Evolutionary conservation across 371 early-diverging fungal genomes (phyloP).

Genomic region (Phascolomyces articulosus): DNA sequence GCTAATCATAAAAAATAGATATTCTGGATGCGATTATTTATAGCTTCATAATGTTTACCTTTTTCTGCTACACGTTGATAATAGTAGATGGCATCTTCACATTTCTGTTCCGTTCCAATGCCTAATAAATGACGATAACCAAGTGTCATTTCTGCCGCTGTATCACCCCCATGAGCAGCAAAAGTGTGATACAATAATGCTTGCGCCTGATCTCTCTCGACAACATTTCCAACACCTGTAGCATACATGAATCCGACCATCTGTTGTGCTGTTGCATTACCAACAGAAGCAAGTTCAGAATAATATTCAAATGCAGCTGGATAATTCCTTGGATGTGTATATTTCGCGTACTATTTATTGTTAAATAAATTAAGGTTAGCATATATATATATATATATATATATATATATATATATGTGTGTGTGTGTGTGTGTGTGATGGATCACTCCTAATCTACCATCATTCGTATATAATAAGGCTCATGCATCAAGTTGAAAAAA

Average conservation of each 20-base stretch:
- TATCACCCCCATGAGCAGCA: constrained; percentile 79
- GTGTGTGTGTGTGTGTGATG: no score
- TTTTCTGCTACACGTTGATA: constrained; percentile 84
- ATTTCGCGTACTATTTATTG: constrained; percentile 55
- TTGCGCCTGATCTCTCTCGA: constrained; percentile 64
- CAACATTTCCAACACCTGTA: constrained; percentile 81
- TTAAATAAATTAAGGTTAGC: not conserved
- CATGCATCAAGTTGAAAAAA: not conserved
- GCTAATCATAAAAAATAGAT: no score
- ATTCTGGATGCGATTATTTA: no score
- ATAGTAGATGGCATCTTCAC: constrained; percentile 75
- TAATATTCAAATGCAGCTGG: constrained; percentile 64
- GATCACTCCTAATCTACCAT: no score
- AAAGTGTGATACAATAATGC: constrained; percentile 85
- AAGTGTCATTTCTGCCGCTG: constrained; percentile 81
- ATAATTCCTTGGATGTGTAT: constrained; percentile 59
- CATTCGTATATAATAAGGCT: no score
- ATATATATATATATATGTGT: no score
- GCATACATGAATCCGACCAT: constrained; percentile 90
- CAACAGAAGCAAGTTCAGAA: constrained; percentile 59
- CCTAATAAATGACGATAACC: constrained; percentile 86
- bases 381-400: no score
- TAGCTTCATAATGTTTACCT: constrained; percentile 43
- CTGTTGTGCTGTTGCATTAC: constrained; percentile 87
- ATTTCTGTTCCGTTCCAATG: constrained; percentile 80